phyloP scores from a whole-genome alignment of 169 alveolate genomes.

The Toxoplasma gondii region DNA sequence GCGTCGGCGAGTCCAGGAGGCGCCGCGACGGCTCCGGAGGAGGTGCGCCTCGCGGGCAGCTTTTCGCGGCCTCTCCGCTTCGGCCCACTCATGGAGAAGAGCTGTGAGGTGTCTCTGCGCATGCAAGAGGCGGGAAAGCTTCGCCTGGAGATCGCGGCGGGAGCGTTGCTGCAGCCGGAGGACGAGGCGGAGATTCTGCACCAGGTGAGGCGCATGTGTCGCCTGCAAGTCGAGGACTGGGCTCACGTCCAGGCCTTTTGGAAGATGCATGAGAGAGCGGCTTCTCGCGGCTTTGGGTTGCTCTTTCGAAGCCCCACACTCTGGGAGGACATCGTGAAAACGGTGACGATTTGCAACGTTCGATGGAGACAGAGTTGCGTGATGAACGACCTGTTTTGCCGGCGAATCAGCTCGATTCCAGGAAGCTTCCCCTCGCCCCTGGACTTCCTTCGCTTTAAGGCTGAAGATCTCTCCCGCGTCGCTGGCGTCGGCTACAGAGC shows the following conservation, averaged over 20 bases:
- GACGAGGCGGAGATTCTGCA: neutral
- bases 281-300: slow-evolving; percentile 21
- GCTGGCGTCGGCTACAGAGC: slow-evolving; percentile 55
- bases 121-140: neutral
- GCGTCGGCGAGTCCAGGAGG: too few species aligned
- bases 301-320: slow-evolving; percentile 62
- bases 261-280: slow-evolving; percentile 45
- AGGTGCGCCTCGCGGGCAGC: neutral
- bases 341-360: slow-evolving; percentile 59
- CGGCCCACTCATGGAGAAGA: neutral
- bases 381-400: slow-evolving; percentile 51
- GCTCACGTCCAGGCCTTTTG: slow-evolving; percentile 32
- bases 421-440: slow-evolving; percentile 46
- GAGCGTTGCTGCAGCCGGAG: neutral
- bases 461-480: slow-evolving; percentile 39
- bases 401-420: slow-evolving; percentile 30
- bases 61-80: slow-evolving; percentile 40
- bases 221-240: neutral
- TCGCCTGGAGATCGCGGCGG: neutral
- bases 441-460: slow-evolving; percentile 43
- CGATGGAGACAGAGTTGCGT: slow-evolving; percentile 60
- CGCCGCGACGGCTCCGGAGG: too few species aligned
- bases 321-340: slow-evolving; percentile 67
- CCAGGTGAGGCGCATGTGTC: slow-evolving; percentile 62
- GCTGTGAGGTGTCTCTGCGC: neutral